These are phyloP conservation scores for Pisolithus orientalis DNA, from an alignment of 768 basidiomycete species.

Conservation along the genomic window DNA sequence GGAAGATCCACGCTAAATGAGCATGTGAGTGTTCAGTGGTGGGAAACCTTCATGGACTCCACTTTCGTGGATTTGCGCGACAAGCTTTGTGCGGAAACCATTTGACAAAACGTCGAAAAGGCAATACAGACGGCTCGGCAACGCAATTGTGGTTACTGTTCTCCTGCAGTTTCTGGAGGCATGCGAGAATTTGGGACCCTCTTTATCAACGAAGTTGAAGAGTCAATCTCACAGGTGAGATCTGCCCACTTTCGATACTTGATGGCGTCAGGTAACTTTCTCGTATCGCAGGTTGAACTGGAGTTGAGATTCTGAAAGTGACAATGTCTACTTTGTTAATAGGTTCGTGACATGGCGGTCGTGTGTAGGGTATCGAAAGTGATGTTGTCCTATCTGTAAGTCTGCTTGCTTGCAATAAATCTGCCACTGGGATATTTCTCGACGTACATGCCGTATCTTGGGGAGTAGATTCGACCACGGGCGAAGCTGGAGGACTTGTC, in stretches of 20 bases:
- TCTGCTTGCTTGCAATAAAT: too few species aligned
- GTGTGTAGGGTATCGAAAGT: too few species aligned
- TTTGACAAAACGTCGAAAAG: background rate
- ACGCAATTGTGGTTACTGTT: background rate
- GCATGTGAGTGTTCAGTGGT: constrained; percentile 6
- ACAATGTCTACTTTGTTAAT: too few species aligned
- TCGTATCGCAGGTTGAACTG: too few species aligned
- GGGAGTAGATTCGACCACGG: too few species aligned
- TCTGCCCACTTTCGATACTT: background rate
- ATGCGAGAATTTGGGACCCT: constrained; percentile 10
- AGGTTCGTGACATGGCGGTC: too few species aligned
- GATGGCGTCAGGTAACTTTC: too few species aligned
- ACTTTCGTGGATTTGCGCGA: constrained; percentile 10
- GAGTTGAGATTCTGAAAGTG: too few species aligned
- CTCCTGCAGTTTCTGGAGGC: background rate
- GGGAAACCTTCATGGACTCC: constrained; percentile 15
- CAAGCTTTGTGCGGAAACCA: constrained; percentile 10
- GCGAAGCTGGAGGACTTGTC: too few species aligned
- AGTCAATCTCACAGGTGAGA: constrained; percentile 6
- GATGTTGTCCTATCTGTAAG: too few species aligned
- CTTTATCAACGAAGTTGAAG: constrained; percentile 9
- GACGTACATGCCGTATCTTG: too few species aligned
- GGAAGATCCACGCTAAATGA: background rate
- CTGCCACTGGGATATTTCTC: too few species aligned
- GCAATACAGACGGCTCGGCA: background rate